These are phyloP conservation scores for Dothiorella sarmentorum DNA, from an alignment of 2,329 filamentous ascomycete species.

Conservation along the genomic window DNA sequence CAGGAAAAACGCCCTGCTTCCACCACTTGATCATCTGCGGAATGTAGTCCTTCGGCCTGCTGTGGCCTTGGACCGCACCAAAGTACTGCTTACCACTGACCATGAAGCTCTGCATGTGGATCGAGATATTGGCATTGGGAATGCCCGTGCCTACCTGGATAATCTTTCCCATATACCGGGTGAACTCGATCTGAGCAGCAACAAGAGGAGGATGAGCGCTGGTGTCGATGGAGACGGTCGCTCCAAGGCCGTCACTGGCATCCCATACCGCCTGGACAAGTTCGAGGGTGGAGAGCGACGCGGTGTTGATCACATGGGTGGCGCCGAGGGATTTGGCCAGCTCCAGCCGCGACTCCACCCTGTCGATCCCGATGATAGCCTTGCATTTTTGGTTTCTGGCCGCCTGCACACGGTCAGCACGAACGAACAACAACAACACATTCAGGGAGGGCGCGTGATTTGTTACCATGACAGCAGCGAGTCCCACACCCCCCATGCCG, in stretches of 20 bases:
- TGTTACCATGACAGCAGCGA: conserved; percentile 42
- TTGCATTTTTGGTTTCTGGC: conserved; percentile 42
- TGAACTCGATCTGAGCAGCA: conserved; percentile 40
- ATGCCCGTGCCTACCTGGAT: conserved; percentile 48
- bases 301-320: conserved; percentile 38
- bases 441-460: neutral
- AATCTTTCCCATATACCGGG: conserved; percentile 45
- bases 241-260: conserved; percentile 32
- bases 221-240: conserved; percentile 48
- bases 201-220: conserved; percentile 44
- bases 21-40: conserved; percentile 14
- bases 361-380: conserved; percentile 39
- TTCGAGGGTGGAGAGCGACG: neutral
- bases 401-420: conserved; percentile 24
- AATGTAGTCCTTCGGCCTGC: conserved; percentile 27
- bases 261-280: conserved; percentile 31
- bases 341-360: conserved; percentile 32
- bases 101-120: conserved; percentile 49
- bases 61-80: conserved; percentile 46
- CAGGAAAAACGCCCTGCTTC: conserved; percentile 4
- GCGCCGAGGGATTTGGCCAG: conserved; percentile 38
- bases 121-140: conserved; percentile 39
- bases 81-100: conserved; percentile 47
- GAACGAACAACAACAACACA: neutral
- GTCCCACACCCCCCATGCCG: conserved; percentile 47